Percentiles rank a stretch among this genome's conserved stretches.
These are phyloP conservation scores for Geotrichum phurueaensis DNA, from an alignment of 1,139 yeast species.

Conservation along the genomic window DNA sequence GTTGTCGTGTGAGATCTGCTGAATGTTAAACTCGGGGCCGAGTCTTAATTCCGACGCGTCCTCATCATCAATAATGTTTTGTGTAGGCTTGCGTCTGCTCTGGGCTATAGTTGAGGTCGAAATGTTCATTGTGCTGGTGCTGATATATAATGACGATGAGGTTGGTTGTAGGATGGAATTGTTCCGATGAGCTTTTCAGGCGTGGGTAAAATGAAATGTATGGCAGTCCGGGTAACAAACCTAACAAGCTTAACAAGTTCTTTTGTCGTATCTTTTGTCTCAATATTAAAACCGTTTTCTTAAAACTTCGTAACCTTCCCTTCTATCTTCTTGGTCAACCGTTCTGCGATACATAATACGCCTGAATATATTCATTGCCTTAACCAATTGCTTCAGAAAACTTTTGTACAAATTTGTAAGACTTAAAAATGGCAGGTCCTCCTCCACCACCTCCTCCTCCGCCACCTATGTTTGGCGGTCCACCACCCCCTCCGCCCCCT, in stretches of 20 bases:
- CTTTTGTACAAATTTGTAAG: background rate
- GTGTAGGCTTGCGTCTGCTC: conserved; percentile 70
- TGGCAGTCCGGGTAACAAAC: background rate
- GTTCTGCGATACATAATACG: background rate
- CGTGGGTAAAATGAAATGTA: background rate
- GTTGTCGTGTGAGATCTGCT: conserved; percentile 77
- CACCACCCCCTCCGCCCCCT: conserved; percentile 36
- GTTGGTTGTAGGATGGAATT: background rate
- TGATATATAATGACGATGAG: background rate
- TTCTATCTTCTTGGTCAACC: background rate
- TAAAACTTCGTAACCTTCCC: background rate
- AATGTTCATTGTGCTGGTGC: conserved; percentile 56
- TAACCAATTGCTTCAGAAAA: background rate
- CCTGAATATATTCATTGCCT: background rate
- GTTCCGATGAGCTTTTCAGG: background rate
- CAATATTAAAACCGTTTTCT: background rate
- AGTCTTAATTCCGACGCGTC: conserved; percentile 80
- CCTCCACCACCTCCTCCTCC: conserved; percentile 33
- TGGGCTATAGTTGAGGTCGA: conserved; percentile 86
- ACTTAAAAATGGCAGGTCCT: conserved; percentile 15
- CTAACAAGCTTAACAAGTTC: too few species aligned
- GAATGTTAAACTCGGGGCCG: conserved; percentile 86
- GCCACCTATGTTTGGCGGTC: conserved; percentile 20
- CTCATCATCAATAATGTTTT: conserved; percentile 56
- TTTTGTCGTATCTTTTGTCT: background rate